phyloP scores from a whole-genome alignment of 2,329 filamentous ascomycete species.

The Colletotrichum incanum region DNA sequence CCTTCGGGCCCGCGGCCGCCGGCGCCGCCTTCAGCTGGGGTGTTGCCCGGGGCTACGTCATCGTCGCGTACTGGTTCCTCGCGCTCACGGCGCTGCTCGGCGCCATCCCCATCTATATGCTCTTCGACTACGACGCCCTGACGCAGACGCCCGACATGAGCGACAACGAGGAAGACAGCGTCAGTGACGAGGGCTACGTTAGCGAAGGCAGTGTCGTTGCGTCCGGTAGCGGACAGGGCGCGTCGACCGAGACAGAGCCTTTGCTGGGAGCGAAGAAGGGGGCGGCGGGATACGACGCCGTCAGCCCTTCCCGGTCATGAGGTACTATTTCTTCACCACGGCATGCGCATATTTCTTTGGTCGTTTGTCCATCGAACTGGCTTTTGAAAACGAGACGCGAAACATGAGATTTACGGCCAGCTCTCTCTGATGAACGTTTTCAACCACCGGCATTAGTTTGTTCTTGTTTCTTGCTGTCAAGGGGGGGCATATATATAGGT shows the following conservation, averaged over 20 bases:
- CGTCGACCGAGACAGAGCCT: conserved; percentile 21
- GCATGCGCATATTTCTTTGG: background rate
- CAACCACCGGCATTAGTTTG: background rate
- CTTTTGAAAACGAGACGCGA: background rate
- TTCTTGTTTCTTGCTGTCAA: background rate
- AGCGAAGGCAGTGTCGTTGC: conserved; percentile 19
- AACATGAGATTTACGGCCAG: conserved; percentile 11
- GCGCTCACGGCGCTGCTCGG: conserved; percentile 74
- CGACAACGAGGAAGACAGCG: conserved; percentile 52
- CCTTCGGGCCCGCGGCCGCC: conserved; percentile 81
- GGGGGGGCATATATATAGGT: background rate
- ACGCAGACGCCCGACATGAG: conserved; percentile 50
- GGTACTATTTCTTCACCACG: background rate
- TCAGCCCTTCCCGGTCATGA: conserved; percentile 27
- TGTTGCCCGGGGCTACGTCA: conserved; percentile 80
- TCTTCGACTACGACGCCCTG: conserved; percentile 82
- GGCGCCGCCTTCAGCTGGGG: conserved; percentile 84
- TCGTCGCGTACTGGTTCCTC: conserved; percentile 88
- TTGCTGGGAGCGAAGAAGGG: conserved; percentile 25
- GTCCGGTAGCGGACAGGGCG: conserved; percentile 13
- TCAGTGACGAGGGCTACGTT: conserved; percentile 46
- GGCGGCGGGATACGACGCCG: conserved; percentile 27
- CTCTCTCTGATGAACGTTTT: background rate
- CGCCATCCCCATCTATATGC: conserved; percentile 80
- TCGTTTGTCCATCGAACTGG: background rate